Evolutionary conservation across 768 basidiomycete species (phyloP), one percentile per base, ranked within the genome.

Genomic region (Lentinus brumalis): DNA sequence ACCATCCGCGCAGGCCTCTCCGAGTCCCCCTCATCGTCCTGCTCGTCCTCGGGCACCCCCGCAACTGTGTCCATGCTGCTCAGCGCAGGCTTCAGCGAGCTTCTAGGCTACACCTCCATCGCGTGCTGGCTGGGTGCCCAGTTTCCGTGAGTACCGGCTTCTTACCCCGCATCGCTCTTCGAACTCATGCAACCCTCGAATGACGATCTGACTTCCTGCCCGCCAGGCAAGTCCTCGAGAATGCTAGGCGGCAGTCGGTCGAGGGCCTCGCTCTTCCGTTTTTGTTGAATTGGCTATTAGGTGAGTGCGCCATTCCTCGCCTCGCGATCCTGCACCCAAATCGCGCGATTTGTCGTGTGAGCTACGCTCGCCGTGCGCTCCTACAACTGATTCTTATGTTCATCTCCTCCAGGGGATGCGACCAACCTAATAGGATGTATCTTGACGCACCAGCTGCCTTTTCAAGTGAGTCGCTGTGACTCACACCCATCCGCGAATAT

Each of bases 181-280:
- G 21, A 29, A 10, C 21, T 12, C 29, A 21, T 29, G 21, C 44
- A 26, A 35, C 11, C 46, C 9, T 18, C 10, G 51, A 44, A 50
- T 40, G 26, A 41, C 26, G 39, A 63, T 63, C 30, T 56, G 26
- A 45, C 50, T 18, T 47, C 54, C 42, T 21, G 49, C 47, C 56
- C 56, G 40, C 35, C 69, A 96, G 94, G 50, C 95, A 97, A 79
- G 81, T 96, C 9, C 50, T 95, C 35, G 88, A 92, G 77, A 97
- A 96, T 73, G 77, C 82, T 57, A 79, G 78, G 58, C 77, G 81
- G 16, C 85, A 88, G 71, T 94, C 91, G 46, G 93, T 90, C 71
- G 94, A 94, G 67, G 90, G 96, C 32, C 86, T 99, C 52, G 91
- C 97, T 1, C 78, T 98, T 16, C 94, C 96, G 0, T 99, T 99